Percentiles rank a stretch among this genome's conserved stretches.
phyloP scores from a whole-genome alignment of 331 rosid genomes.

The Phaseolus coccineus region DNA sequence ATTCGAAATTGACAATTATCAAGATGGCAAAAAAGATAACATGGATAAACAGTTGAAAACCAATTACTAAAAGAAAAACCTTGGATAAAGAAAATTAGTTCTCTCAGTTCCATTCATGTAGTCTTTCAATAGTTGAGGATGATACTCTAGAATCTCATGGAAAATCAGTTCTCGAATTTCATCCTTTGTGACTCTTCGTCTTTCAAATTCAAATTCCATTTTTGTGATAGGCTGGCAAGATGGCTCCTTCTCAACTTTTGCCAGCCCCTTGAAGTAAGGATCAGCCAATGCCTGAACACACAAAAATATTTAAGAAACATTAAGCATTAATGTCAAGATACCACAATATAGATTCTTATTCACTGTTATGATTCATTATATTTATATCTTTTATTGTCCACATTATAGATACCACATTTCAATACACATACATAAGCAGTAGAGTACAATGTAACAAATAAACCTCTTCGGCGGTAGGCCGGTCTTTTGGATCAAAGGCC shows the following conservation, averaged over 20 bases:
- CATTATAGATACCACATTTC: background rate
- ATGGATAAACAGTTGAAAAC: background rate
- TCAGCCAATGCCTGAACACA: conserved; percentile 80
- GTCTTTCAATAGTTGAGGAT: conserved; percentile 92
- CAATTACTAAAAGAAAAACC: conserved; percentile 51
- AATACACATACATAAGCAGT: background rate
- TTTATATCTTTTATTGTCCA: conserved; percentile 8
- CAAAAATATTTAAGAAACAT: conserved; percentile 24
- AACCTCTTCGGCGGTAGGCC: conserved; percentile 98
- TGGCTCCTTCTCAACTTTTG: conserved; percentile 92
- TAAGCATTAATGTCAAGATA: conserved; percentile 4
- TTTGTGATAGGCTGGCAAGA: conserved; percentile 94
- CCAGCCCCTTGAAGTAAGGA: conserved; percentile 87
- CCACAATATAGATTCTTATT: conserved; percentile 12
- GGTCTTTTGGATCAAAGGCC: conserved; percentile 98
- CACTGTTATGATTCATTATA: conserved; percentile 6
- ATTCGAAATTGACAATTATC: background rate
- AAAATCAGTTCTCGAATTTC: conserved; percentile 91
- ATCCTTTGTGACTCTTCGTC: conserved; percentile 89
- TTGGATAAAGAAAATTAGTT: conserved; percentile 94
- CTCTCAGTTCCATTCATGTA: conserved; percentile 91
- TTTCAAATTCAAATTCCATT: conserved; percentile 97
- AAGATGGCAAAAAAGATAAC: background rate
- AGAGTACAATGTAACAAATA: conserved; percentile 46
- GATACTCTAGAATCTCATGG: conserved; percentile 92